Base-by-base conservation (phyloP, 768 basidiomycete genomes). In the Serendipita sp. region DNA sequence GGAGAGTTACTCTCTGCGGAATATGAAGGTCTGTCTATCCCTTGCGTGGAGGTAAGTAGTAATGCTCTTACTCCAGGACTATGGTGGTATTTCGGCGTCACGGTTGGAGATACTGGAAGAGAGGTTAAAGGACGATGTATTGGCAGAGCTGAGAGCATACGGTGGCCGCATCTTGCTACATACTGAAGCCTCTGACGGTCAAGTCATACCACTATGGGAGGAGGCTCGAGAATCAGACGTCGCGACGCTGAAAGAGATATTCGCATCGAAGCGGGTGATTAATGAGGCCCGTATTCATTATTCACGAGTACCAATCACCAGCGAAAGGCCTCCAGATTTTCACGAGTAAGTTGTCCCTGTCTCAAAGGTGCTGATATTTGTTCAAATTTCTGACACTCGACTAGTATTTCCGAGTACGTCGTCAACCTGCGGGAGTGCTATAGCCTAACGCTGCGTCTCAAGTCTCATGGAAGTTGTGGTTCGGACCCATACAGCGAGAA, bases 181-280 rank as follows among this genome's bases (percentile, higher is more conserved):
- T 68, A 87, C 90, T 1, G 96, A 99, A 74, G 84, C 86, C 0
- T 68, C 81, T 0, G 90, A 93, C 65, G 93, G 95, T 3, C 80
- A 88, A 3, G 88, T 99, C 4, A 81, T 93, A 3, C 94, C 96
- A 0, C 78, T 96, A 1, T 99, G 95, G 95, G 95, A 98, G 71
- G 88, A 91, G 66, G 90, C 89, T 2, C 79, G 79, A 42, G 72
- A 77, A 34, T 74, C 78, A 7, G 78, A 90, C 66, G 85, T 98
- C 14, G 81, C 82, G 31, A 88, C 90, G 0, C 77, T 96, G 43
- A 88, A 88, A 69, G 90, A 96, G 60, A 81, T 94, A 65, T 97
- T 98, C 93, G 80, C 76, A 14, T 74, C 79, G 2, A 78, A 81
- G 48, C 72, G 69, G 33, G 72, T 70, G 28, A 69, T 74, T 22